Conservation (phyloP, 2,329 filamentous ascomycete species). For the Aspergillus glaucus region DNA sequence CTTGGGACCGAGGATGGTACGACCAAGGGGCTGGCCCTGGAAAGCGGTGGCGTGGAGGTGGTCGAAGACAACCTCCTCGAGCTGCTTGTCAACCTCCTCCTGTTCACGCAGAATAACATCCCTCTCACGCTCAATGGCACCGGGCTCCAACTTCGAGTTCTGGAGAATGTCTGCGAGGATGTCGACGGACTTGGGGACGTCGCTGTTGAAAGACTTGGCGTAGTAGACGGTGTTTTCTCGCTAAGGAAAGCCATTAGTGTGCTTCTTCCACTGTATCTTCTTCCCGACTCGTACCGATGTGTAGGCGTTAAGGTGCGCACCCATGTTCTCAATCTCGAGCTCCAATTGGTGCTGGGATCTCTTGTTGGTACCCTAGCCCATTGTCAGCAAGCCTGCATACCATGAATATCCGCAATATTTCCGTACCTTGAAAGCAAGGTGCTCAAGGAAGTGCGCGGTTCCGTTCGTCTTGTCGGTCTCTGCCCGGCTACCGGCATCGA, state of each 20-base stretch:
- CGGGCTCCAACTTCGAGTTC: constrained; percentile 94
- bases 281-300: constrained; percentile 69
- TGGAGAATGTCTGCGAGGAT: constrained; percentile 99
- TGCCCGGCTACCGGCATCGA: constrained; percentile 95
- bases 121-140: constrained; percentile 92
- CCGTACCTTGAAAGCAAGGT: constrained; percentile 96
- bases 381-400: constrained; percentile 8
- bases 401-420: neutral
- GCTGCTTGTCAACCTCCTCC: constrained; percentile 99
- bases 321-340: constrained; percentile 99
- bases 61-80: constrained; percentile 99
- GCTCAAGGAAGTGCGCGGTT: constrained; percentile 98
- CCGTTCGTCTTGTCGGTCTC: constrained; percentile 98
- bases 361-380: constrained; percentile 70
- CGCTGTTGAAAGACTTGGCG: constrained; percentile 97
- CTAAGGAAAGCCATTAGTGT: constrained; percentile 43
- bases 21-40: constrained; percentile 91
- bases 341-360: constrained; percentile 95
- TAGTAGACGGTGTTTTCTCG: constrained; percentile 99
- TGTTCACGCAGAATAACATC: constrained; percentile 98
- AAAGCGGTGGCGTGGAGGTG: constrained; percentile 97
- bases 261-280: constrained; percentile 7
- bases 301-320: constrained; percentile 97
- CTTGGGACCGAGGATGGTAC: constrained; percentile 94
- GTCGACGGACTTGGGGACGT: constrained; percentile 93